phyloP scores from a whole-genome alignment of 257 asterid species.

The Solanum pennellii region DNA sequence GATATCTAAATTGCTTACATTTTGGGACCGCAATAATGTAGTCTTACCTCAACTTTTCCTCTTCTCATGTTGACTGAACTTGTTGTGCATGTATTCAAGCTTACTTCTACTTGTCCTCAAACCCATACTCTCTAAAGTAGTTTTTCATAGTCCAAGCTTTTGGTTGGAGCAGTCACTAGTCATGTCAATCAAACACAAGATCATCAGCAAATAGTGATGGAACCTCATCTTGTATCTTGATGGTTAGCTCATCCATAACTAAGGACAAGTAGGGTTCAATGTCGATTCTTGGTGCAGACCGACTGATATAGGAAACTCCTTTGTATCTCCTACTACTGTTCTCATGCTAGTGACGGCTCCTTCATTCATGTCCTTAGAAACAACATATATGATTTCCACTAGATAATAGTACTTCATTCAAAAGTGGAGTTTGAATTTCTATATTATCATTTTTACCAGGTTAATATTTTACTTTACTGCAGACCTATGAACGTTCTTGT shows the following conservation, averaged over 20 bases:
- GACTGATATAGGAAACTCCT: neutral
- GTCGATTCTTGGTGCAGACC: neutral
- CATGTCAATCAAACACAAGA: neutral
- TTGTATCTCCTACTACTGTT: neutral
- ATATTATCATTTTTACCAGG: neutral
- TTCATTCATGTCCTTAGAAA: neutral
- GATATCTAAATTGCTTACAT: neutral
- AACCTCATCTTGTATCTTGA: neutral
- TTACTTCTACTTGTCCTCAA: neutral
- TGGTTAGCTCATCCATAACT: neutral
- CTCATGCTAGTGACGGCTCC: neutral
- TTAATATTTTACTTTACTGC: neutral
- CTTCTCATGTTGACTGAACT: neutral
- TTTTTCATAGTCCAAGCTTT: neutral
- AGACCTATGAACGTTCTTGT: slow-evolving; percentile 12
- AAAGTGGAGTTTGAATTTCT: neutral
- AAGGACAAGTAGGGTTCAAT: neutral
- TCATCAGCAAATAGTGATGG: neutral
- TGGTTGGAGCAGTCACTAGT: neutral
- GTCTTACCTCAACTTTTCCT: neutral
- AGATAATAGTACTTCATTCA: neutral
- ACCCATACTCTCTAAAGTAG: neutral
- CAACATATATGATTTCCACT: neutral
- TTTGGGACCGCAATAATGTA: neutral
- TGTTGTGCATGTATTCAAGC: neutral